These are phyloP conservation scores for Rhytidiadelphus loreus DNA, from an alignment of 225 moss, liverwort and hornwort species.

Conservation along the genomic window DNA sequence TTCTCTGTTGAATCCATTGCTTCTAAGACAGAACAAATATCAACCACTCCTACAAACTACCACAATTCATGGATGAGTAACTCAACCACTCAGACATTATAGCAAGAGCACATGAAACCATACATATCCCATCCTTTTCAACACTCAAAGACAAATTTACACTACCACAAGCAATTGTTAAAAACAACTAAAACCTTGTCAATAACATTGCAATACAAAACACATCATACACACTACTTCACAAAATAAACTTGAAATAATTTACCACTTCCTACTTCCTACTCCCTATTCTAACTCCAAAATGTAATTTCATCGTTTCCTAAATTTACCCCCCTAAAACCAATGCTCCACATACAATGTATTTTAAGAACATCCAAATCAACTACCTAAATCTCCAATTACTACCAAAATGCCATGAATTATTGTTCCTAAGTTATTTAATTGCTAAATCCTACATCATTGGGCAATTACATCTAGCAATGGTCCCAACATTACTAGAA, in stretches of 20 bases:
- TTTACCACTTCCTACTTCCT: too few species aligned
- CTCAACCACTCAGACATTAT: not conserved
- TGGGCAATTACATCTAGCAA: accelerated
- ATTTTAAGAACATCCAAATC: not conserved
- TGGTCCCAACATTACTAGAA: not conserved
- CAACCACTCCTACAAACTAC: not conserved
- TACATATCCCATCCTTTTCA: too few species aligned
- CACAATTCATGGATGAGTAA: not conserved
- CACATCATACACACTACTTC: not conserved
- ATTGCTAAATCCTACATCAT: not conserved
- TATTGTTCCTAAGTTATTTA: too few species aligned
- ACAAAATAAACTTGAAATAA: not conserved
- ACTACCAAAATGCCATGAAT: not conserved
- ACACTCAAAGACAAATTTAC: not conserved
- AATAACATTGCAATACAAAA: not conserved
- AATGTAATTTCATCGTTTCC: too few species aligned
- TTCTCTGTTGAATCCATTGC: accelerated
- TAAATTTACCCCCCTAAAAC: too few species aligned
- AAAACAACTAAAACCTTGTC: not conserved
- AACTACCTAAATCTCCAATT: not conserved
- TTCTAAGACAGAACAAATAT: not conserved
- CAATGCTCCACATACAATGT: too few species aligned
- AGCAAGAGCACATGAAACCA: not conserved
- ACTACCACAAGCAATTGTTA: not conserved
- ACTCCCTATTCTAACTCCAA: too few species aligned